Conservation (phyloP, 495 filamentous ascomycete species). For the Penicillium steckii region DNA sequence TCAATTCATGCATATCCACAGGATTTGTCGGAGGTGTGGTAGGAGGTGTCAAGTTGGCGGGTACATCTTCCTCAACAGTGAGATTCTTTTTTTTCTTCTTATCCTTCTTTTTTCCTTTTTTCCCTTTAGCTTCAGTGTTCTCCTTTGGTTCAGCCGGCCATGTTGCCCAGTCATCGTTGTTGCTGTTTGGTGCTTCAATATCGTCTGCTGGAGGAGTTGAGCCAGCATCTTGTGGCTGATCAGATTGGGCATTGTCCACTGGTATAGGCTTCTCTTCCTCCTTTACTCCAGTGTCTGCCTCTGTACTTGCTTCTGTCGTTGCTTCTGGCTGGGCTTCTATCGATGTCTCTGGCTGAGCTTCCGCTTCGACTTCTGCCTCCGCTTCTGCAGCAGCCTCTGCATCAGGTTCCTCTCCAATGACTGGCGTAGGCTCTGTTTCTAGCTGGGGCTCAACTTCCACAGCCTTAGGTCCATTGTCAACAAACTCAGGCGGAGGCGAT, state of each 20-base stretch:
- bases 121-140: background rate
- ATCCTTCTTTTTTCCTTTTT: conserved; percentile 29
- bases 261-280: background rate
- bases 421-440: background rate
- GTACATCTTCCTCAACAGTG: conserved; percentile 14
- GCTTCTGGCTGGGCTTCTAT: too few species aligned
- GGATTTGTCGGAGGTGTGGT: conserved; percentile 43
- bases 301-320: background rate
- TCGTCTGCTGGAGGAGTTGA: background rate
- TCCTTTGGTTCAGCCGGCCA: conserved; percentile 10
- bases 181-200: background rate
- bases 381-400: conserved; percentile 5
- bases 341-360: background rate
- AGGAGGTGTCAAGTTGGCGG: conserved; percentile 39
- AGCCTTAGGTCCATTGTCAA: conserved; percentile 8
- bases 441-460: background rate
- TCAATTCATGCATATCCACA: conserved; percentile 5
- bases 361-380: background rate
- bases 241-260: background rate
- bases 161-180: conserved; percentile 7
- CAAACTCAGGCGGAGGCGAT: conserved; percentile 26
- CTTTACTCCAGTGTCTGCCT: background rate
- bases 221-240: background rate
- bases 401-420: conserved; percentile 6
- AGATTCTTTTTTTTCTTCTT: conserved; percentile 2